A percentile compares a stretch with the other conserved stretches of the same genome.
Conservation (phyloP, 1,284 basidiomycete genomes). For the Crocinoboletus sp. region DNA sequence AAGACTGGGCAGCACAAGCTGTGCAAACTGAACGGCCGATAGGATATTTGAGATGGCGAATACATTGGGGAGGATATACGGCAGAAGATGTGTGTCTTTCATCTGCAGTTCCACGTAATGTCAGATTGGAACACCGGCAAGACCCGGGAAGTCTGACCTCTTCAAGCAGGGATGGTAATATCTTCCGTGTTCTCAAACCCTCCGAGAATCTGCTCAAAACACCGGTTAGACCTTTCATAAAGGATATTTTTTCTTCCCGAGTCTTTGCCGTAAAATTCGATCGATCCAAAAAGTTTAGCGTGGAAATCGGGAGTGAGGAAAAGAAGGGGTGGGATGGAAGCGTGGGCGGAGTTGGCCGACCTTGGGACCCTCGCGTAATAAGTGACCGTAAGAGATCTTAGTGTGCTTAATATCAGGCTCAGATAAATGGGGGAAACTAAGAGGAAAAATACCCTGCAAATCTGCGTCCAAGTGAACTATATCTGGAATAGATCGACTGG, state of each 20-base stretch:
- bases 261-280: conserved; percentile 94
- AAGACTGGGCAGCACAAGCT: conserved; percentile 79
- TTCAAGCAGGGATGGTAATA: conserved; percentile 92
- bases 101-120: conserved; percentile 47
- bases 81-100: conserved; percentile 89
- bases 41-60: conserved; percentile 85
- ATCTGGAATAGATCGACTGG: conserved; percentile 57
- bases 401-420: conserved; percentile 9
- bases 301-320: conserved; percentile 95
- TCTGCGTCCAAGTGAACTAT: conserved; percentile 63
- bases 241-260: conserved; percentile 93
- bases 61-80: conserved; percentile 98
- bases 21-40: conserved; percentile 77
- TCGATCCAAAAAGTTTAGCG: conserved; percentile 94
- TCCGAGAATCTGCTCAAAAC: conserved; percentile 89
- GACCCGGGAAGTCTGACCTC: conserved; percentile 53
- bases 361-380: conserved; percentile 72
- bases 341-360: conserved; percentile 71
- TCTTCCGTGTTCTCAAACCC: conserved; percentile 83
- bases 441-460: conserved; percentile 51
- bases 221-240: conserved; percentile 84
- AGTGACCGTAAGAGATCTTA: conserved; percentile 74
- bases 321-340: conserved; percentile 89
- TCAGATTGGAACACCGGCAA: conserved; percentile 10
- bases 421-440: not conserved